Conservation (phyloP, 495 filamentous ascomycete genomes). For the Cercophora samala region DNA sequence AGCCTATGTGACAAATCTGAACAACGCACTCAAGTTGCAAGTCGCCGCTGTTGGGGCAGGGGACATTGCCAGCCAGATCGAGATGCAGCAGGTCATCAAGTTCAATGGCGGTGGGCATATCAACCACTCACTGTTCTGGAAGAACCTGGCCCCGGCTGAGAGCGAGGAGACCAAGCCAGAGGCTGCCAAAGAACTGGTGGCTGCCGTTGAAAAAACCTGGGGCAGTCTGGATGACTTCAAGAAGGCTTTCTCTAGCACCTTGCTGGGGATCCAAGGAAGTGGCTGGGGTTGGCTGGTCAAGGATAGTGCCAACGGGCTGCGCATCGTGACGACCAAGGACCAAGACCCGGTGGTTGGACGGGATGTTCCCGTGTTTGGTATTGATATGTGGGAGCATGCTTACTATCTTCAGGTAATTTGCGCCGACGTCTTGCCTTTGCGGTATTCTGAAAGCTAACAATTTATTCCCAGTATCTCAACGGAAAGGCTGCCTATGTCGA, state of each 20-base stretch:
- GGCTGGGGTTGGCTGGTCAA: constrained; percentile 92
- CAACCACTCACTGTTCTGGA: constrained; percentile 93
- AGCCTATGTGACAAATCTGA: constrained; percentile 69
- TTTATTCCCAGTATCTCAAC: constrained; percentile 68
- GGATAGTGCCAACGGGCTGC: constrained; percentile 63
- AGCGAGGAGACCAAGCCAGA: constrained; percentile 61
- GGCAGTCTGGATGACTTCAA: constrained; percentile 71
- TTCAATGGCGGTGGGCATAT: constrained; percentile 92
- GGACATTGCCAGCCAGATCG: constrained; percentile 59
- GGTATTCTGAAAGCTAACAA: constrained; percentile 11
- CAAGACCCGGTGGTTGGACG: constrained; percentile 92
- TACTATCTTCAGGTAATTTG: constrained; percentile 81
- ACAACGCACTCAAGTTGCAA: constrained; percentile 56
- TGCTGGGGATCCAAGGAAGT: constrained; percentile 52
- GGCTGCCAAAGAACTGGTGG: constrained; percentile 56
- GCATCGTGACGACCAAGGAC: constrained; percentile 79
- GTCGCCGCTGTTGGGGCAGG: constrained; percentile 48
- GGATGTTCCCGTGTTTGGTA: constrained; percentile 80
- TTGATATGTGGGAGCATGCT: constrained; percentile 89
- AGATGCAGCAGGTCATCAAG: constrained; percentile 74
- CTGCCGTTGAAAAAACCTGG: constrained; percentile 60
- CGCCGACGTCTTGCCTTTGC: constrained; percentile 35
- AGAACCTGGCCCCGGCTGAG: constrained; percentile 75
- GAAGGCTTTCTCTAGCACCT: constrained; percentile 69
- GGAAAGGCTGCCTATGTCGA: constrained; percentile 96